These are phyloP conservation scores for Cordyceps fumosorosea DNA, from an alignment of 2,329 filamentous ascomycete genomes.

Conservation along the genomic window DNA sequence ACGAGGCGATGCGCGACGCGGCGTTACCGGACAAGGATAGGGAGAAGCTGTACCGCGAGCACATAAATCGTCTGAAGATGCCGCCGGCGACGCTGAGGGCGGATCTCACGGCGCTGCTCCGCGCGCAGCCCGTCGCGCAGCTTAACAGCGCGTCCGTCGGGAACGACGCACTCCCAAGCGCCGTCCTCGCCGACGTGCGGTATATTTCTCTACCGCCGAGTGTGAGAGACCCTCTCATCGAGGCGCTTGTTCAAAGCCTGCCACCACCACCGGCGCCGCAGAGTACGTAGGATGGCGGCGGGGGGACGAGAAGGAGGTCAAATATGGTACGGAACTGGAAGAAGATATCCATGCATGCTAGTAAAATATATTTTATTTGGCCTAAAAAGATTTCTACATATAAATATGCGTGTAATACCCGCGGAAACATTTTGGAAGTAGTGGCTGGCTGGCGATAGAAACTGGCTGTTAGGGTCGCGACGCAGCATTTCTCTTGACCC, in stretches of 20 bases:
- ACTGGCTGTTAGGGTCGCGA: no score
- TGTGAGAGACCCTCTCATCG: slow-evolving; percentile 57
- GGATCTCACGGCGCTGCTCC: slow-evolving; percentile 61
- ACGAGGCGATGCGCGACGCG: slow-evolving; percentile 70
- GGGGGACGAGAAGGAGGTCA: slow-evolving; percentile 39
- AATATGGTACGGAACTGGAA: slow-evolving; percentile 34
- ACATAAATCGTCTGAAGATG: slow-evolving; percentile 60
- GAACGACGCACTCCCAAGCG: slow-evolving; percentile 51
- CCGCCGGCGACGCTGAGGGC: slow-evolving; percentile 60
- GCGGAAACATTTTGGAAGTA: no score
- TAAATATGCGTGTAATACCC: no score
- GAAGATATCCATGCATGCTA: no score
- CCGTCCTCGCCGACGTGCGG: slow-evolving; percentile 59
- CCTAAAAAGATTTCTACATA: no score
- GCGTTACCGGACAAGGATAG: slow-evolving; percentile 67
- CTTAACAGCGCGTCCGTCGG: slow-evolving; percentile 53
- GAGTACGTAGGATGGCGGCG: slow-evolving; percentile 37
- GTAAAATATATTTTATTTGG: no score
- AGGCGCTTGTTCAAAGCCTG: slow-evolving; percentile 59
- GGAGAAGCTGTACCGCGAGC: slow-evolving; percentile 73
- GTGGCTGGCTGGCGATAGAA: no score
- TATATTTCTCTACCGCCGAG: slow-evolving; percentile 60
- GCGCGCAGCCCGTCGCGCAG: slow-evolving; percentile 47
- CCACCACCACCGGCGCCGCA: slow-evolving; percentile 53
- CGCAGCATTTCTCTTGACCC: no score